Base-by-base conservation (phyloP, 495 filamentous ascomycete genomes). In the Hyaloscypha bicolor region DNA sequence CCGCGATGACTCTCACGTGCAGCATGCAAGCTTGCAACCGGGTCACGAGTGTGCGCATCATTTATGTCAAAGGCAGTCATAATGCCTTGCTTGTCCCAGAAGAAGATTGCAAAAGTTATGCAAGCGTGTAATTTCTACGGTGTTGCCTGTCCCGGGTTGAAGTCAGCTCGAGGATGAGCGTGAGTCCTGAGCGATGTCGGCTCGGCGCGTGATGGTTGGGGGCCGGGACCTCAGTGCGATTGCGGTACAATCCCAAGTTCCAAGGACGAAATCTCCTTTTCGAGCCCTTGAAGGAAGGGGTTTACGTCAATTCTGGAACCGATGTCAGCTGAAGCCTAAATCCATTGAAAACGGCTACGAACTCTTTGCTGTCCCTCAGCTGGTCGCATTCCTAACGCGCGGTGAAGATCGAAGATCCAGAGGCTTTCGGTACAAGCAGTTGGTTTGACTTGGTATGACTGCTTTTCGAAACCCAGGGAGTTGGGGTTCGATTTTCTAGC, bases 1-100 rank as follows among this genome's bases (percentile, higher is more conserved):
- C 21, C 53, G 32, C 29, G 37, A 57, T 67, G 65, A 67, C 31
- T 67, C 65, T 61, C 65, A 68, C 65, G 65, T 68, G 65, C 65
- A 63, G 29, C n/a, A 29, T 48, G 42, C 42, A 48, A 14, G 59
- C 33, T 60, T 60, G 30, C 22, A 37, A 39, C 56, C 1, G 3
- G 21, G 60, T 66, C 64, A 66, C 64, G 64, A 66, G 22, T 64
- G 11, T 45, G 3, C 9, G 32, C 57, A 64, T 39, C n/a, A 33
- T 31, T 14, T 14, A 14, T 48, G 42, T 1, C 42, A 48, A 33
- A 55, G n/a, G 42, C 48, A 65, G 63, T 65, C 63, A 65, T 65
- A 30, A 58, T 65, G 48, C 55, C 55, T 64, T 33, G 62, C 30
- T 29, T 16, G 51, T 19, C 9, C 19, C 51, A 30, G n/a, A 45